Base-by-base conservation (phyloP, 495 filamentous ascomycete genomes). In the Darksidea phi region DNA sequence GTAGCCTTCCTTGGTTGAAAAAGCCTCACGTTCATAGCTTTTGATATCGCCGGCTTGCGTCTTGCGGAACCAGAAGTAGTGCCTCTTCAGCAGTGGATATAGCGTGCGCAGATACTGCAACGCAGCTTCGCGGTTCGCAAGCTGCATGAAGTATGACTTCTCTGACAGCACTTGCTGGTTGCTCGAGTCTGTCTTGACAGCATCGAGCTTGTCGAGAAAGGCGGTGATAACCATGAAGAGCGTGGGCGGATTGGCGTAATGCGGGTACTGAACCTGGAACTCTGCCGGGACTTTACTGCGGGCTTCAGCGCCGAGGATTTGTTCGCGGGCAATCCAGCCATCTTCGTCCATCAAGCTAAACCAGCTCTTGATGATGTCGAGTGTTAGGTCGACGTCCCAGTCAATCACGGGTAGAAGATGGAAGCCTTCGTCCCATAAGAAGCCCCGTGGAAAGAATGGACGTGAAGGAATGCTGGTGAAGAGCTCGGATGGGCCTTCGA, bases 381-480 rank as follows among this genome's bases (percentile, higher is more conserved):
- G 86, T 0, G 79, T 83, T 47, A 98, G 82, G 71, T 96, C 91
- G 32, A 89, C 85, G 68, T 98, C 94, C 84, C 90, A 98, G 64
- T 97, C 95, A 20, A 88, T 81, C 46, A 98, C 83, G 17, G 95
- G 95, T 54, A 97, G 80, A 34, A 97, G 78, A 70, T 98, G 94
- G 75, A 97, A 98, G 1, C 94, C 94, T 70, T 98, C 94, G 71
- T 98, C 94, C 94, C 94, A 98, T 7, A 96, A 79, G 73, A 98
- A 98, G 0, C 94, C 94, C 68, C 94, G 78, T 0, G 94, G 95
- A 72, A 98, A 98, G 80, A 97, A 98, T 1, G 94, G 89, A 15
- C 94, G 79, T 23, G 92, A 97, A 6, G 94, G 94, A 55, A 97
- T 88, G 71, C 88, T 91, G 25, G 92, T 95, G 70, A 92, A 97